Evolutionary conservation across 768 basidiomycete species (phyloP).

Genomic region (Chalciporus piperatus): DNA sequence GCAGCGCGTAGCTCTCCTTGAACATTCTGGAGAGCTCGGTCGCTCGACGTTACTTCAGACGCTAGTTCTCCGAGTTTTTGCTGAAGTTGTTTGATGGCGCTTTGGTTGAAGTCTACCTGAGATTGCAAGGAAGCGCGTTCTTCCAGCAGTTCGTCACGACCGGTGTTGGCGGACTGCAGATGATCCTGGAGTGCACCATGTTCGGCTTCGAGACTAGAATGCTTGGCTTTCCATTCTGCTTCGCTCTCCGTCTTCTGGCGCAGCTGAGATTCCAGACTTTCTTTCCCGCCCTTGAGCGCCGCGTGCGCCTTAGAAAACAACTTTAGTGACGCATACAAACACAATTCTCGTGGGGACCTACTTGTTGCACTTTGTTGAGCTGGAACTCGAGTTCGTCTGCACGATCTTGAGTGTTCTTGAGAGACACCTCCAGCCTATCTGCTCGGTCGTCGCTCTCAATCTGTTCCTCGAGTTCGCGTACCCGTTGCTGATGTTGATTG

Average conservation of each 20-base stretch:
- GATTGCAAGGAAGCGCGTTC: conserved; percentile 51
- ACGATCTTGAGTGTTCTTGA: conserved; percentile 78
- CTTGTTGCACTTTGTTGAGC: conserved; percentile 77
- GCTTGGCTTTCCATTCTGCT: conserved; percentile 45
- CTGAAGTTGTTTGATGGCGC: conserved; percentile 50
- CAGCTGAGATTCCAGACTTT: conserved; percentile 49
- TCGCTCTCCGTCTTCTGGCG: conserved; percentile 42
- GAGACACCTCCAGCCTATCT: conserved; percentile 65
- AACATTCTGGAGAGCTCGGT: conserved; percentile 54
- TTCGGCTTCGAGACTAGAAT: conserved; percentile 44
- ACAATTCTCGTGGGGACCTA: conserved; percentile 24
- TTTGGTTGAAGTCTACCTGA: conserved; percentile 45
- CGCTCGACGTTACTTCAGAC: conserved; percentile 49
- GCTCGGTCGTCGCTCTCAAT: conserved; percentile 82
- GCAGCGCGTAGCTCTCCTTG: conserved; percentile 68
- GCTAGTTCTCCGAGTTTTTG: conserved; percentile 56
- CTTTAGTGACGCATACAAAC: neutral
- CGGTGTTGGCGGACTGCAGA: conserved; percentile 42
- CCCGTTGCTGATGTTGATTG: conserved; percentile 52
- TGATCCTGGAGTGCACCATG: conserved; percentile 40
- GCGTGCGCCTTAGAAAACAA: conserved; percentile 45
- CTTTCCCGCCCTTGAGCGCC: conserved; percentile 59
- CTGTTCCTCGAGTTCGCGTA: conserved; percentile 76
- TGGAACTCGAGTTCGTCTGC: conserved; percentile 84
- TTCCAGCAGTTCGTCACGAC: conserved; percentile 46